A percentile compares a stretch with the other conserved stretches of the same genome.
phyloP scores from a whole-genome alignment of 495 filamentous ascomycete species.

The Daldinia caldariorum region DNA sequence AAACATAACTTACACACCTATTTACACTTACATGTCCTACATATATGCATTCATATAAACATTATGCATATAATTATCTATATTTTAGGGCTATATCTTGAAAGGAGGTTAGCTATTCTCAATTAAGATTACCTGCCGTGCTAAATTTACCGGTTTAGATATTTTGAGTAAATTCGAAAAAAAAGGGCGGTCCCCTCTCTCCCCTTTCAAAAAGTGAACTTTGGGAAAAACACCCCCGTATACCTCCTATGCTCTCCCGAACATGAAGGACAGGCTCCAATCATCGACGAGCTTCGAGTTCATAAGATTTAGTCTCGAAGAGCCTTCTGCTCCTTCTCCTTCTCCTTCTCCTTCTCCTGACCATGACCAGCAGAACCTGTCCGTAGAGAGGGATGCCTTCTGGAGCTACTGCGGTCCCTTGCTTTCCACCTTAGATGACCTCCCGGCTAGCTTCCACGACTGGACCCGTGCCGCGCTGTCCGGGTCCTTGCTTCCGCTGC shows the following conservation, averaged over 20 bases:
- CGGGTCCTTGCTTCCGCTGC: slow-evolving; percentile 30
- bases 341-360: neutral
- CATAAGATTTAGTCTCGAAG: slow-evolving; percentile 25
- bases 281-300: slow-evolving; percentile 40
- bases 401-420: slow-evolving; percentile 49
- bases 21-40: neutral
- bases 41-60: slow-evolving; percentile 4
- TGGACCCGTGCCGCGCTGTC: slow-evolving; percentile 37
- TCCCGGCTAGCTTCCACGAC: slow-evolving; percentile 43
- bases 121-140: neutral
- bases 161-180: neutral
- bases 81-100: slow-evolving; percentile 1
- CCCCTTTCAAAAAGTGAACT: neutral
- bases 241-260: neutral
- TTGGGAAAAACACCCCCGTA: neutral
- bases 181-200: no score
- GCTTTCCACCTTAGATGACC: slow-evolving; percentile 23
- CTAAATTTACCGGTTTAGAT: slow-evolving; percentile 3
- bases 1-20: no score
- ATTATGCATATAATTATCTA: slow-evolving; percentile 1
- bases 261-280: slow-evolving; percentile 28
- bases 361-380: slow-evolving; percentile 11
- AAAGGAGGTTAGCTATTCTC: slow-evolving; percentile 10
- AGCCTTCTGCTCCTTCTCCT: neutral
- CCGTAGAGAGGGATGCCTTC: slow-evolving; percentile 41